Base-by-base conservation (phyloP, 106 monocot species). In the Phalaenopsis aphrodite region DNA sequence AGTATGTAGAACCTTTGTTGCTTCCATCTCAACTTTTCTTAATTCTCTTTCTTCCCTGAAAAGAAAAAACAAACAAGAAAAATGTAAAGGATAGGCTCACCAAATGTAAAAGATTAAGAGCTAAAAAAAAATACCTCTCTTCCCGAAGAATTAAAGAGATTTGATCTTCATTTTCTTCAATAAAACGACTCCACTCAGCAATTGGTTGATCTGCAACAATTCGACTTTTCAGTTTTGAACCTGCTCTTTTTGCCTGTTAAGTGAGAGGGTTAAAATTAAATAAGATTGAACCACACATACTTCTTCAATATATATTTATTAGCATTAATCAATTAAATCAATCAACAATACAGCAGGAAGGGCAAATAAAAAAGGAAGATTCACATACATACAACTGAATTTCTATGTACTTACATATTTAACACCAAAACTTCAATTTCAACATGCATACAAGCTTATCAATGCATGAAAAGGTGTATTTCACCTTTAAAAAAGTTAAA, bases 21-120 rank as follows among this genome's bases (percentile, higher is more conserved):
- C 94, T 90, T 98, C 98, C 98, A 98, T 98, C 86, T 98, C 94
- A 77, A 94, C 98, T 88, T 91, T 98, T 47, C 98, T 84, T 38
- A 94, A 76, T 68, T 77, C 77, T 72, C 61, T 94, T 77, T 98
- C 98, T 78, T 89, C 94, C 83, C 98, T 98, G 89, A 30, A 87
- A 16, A 72, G 55, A 80, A 1, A 84, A 10, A 72, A 38, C 24
- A 57, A 52, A 3, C 24, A 49, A 55, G 7, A 72, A 58, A 55
- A 36, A 74, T 72, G 19, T 56, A 8, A 78, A 18, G 10, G 19
- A 30, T 56, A 77, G 75, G 80, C 17, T 81, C 5, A 41, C 8
- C 3, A 61, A 66, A 68, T 56, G 37, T 15, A 49, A 19, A 23
- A 84, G 30, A 46, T 38, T 38, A 52, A 83, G 74, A 72, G 21